These are phyloP conservation scores for Neonectria coccinea DNA, from an alignment of 2,329 filamentous ascomycete genomes.

Conservation along the genomic window DNA sequence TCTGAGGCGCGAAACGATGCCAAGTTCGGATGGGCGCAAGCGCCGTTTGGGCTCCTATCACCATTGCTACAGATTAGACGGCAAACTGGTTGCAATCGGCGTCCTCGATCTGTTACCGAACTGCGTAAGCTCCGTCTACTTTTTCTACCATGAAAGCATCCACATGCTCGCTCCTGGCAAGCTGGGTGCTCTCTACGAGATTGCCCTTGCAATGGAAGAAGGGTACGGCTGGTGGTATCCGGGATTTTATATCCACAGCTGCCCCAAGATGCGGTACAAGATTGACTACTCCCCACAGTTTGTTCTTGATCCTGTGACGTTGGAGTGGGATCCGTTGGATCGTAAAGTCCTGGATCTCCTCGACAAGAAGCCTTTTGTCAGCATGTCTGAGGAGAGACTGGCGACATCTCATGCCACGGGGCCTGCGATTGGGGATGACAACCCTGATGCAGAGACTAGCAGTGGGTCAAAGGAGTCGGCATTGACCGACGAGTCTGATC, in stretches of 20 bases:
- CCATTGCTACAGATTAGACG: conserved; percentile 84
- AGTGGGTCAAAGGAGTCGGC: conserved; percentile 17
- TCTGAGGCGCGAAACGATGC: conserved; percentile 60
- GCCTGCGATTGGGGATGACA: background rate
- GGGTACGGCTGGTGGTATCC: conserved; percentile 84
- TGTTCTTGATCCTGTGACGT: conserved; percentile 75
- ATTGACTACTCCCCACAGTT: conserved; percentile 81
- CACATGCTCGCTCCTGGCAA: conserved; percentile 79
- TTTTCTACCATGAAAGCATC: conserved; percentile 82
- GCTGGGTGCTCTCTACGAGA: conserved; percentile 79
- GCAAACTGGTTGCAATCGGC: conserved; percentile 78
- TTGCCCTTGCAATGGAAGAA: conserved; percentile 74
- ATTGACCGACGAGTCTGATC: conserved; percentile 29
- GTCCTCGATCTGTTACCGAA: conserved; percentile 82
- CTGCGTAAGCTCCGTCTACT: conserved; percentile 85
- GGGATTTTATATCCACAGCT: conserved; percentile 84
- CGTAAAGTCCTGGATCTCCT: conserved; percentile 60
- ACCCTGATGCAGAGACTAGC: conserved; percentile 6
- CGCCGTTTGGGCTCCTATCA: conserved; percentile 78
- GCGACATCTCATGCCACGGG: background rate
- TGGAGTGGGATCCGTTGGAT: conserved; percentile 72
- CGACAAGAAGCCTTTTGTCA: conserved; percentile 68
- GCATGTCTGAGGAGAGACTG: conserved; percentile 55
- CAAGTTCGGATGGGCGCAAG: conserved; percentile 61
- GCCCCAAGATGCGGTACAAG: conserved; percentile 88